Conservation (phyloP, 2,329 filamentous ascomycete species). For the Acephala macrosclerotiorum region DNA sequence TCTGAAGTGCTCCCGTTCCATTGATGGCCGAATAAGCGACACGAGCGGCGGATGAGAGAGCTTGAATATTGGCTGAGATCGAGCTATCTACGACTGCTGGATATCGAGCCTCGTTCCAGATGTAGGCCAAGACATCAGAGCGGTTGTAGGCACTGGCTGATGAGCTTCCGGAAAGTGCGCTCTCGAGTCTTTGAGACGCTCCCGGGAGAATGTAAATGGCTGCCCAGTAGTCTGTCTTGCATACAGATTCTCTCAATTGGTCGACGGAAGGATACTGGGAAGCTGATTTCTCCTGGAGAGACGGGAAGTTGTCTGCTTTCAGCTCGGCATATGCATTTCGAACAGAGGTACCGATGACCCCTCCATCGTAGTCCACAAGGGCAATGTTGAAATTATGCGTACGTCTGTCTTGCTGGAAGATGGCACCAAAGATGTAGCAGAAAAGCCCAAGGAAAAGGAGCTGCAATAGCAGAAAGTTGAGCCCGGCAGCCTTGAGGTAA, state of each 20-base stretch:
- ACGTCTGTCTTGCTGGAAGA: conserved; percentile 39
- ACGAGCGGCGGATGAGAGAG: conserved; percentile 38
- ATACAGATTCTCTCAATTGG: conserved; percentile 46
- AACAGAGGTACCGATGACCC: conserved; percentile 47
- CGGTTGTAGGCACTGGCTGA: conserved; percentile 43
- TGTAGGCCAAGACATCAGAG: conserved; percentile 44
- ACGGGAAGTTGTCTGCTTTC: conserved; percentile 44
- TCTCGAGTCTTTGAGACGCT: conserved; percentile 44
- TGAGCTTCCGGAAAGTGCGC: conserved; percentile 39
- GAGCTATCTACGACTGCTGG: conserved; percentile 41
- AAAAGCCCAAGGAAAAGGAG: conserved; percentile 37
- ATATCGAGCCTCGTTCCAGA: conserved; percentile 49
- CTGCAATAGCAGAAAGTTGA: conserved; percentile 33
- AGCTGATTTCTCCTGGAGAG: conserved; percentile 40
- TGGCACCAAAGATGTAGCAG: conserved; percentile 46
- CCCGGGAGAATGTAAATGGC: conserved; percentile 45
- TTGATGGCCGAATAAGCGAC: conserved; percentile 40
- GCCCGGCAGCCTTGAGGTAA: conserved; percentile 31
- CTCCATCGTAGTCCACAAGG: conserved; percentile 70
- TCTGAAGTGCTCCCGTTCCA: conserved; percentile 29
- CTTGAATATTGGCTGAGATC: conserved; percentile 43
- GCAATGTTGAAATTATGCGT: conserved; percentile 58
- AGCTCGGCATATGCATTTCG: conserved; percentile 45
- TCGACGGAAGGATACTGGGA: conserved; percentile 40
- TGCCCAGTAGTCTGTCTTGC: conserved; percentile 48